A percentile compares a stretch with the other conserved stretches of the same genome.
phyloP scores from a whole-genome alignment of 2,329 filamentous ascomycete species.

The Xylariaceae sp. region DNA sequence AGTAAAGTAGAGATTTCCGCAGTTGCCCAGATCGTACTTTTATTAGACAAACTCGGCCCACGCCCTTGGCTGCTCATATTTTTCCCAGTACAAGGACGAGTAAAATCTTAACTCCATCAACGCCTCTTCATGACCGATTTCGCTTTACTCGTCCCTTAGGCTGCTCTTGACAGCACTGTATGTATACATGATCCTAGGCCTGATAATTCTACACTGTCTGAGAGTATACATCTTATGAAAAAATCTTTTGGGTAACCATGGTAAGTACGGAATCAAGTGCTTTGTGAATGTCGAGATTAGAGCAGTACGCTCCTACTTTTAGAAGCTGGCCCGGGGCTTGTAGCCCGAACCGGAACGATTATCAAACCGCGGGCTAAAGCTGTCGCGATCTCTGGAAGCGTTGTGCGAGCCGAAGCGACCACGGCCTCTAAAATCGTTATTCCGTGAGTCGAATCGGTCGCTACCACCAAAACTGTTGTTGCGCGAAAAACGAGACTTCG shows the following conservation, averaged over 20 bases:
- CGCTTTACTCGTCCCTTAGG: slow-evolving; percentile 14
- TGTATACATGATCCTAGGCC: slow-evolving; percentile 15
- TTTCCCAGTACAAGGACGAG: slow-evolving; percentile 25
- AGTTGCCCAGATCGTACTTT: slow-evolving; percentile 14
- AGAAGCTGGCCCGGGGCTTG: slow-evolving; percentile 9
- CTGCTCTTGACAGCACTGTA: neutral
- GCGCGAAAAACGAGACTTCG: neutral
- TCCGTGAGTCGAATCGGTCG: neutral
- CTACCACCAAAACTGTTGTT: neutral
- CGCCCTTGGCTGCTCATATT: slow-evolving; percentile 23
- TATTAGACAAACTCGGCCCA: slow-evolving; percentile 16
- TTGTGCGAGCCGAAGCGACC: neutral
- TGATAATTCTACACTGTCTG: slow-evolving; percentile 17
- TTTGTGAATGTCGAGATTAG: slow-evolving; percentile 10
- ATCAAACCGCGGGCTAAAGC: neutral
- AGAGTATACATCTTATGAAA: slow-evolving; percentile 4
- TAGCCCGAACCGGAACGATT: neutral
- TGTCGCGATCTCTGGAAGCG: neutral
- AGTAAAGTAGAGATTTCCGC: slow-evolving; percentile 37
- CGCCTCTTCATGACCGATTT: slow-evolving; percentile 22
- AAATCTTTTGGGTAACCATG: neutral
- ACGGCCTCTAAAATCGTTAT: neutral
- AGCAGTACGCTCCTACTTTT: neutral
- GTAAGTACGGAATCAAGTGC: slow-evolving; percentile 1
- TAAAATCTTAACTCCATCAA: slow-evolving; percentile 32